Conservation (phyloP, 1,139 yeast genomes). For the Blastobotrys indianensis region DNA sequence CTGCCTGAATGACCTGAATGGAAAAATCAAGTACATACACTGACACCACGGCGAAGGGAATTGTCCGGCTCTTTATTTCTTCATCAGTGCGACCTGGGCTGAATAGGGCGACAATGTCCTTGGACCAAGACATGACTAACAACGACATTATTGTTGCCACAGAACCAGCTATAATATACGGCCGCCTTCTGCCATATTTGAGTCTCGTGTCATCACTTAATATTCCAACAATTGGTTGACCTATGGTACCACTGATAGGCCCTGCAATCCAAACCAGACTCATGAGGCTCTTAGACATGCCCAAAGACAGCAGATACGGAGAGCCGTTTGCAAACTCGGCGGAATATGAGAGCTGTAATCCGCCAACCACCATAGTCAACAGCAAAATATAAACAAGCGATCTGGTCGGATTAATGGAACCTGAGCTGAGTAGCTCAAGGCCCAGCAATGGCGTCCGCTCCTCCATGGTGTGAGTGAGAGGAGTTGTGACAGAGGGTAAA, state of each 20-base stretch:
- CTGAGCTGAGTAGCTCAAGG: background rate
- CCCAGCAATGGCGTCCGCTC: conserved; percentile 3
- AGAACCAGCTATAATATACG: conserved; percentile 49
- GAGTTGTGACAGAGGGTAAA: too few relatives aligned
- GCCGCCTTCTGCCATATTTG: conserved; percentile 46
- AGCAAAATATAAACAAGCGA: conserved; percentile 40
- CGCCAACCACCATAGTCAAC: conserved; percentile 45
- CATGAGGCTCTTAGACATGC: conserved; percentile 46
- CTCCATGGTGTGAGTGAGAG: background rate
- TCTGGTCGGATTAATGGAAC: conserved; percentile 32
- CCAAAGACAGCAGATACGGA: conserved; percentile 45
- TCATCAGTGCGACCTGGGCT: conserved; percentile 27
- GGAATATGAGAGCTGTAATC: conserved; percentile 50
- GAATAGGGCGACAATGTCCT: conserved; percentile 30
- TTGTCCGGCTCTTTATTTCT: conserved; percentile 34
- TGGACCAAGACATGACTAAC: conserved; percentile 43
- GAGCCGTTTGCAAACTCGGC: conserved; percentile 52
- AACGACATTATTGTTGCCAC: conserved; percentile 42
- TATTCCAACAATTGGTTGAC: conserved; percentile 56
- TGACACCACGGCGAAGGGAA: conserved; percentile 47
- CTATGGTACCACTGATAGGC: conserved; percentile 55
- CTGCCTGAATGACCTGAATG: conserved; percentile 52
- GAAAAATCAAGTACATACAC: conserved; percentile 51
- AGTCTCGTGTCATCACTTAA: conserved; percentile 46
- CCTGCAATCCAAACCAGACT: conserved; percentile 61